Conservation (phyloP, 495 filamentous ascomycete genomes). For the Penicillium pulvis region DNA sequence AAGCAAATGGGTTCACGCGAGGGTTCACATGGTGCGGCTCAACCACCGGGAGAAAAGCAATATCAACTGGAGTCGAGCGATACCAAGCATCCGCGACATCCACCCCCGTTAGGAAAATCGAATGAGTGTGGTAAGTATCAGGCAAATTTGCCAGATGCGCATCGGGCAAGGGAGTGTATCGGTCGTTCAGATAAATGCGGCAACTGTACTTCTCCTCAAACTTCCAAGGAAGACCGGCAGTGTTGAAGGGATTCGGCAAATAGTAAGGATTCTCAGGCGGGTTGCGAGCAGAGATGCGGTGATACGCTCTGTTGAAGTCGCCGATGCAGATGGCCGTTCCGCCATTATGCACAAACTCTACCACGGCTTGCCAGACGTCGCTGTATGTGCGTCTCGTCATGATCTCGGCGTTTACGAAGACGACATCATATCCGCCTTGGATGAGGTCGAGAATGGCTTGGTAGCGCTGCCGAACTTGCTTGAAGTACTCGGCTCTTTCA, state of each 20-base stretch:
- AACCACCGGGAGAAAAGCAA: neutral
- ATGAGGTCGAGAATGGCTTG: neutral
- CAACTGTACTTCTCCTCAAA: neutral
- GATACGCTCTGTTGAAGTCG: neutral
- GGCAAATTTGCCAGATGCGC: neutral
- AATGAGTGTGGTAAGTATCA: neutral
- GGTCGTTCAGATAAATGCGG: neutral
- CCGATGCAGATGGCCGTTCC: slow-evolving; percentile 12
- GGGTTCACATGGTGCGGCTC: neutral
- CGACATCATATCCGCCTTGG: neutral
- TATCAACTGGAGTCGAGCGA: neutral
- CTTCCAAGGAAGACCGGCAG: slow-evolving; percentile 7
- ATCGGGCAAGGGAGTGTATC: neutral
- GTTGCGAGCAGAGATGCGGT: neutral
- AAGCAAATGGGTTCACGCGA: neutral
- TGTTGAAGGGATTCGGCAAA: neutral
- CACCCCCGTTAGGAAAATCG: slow-evolving; percentile 1
- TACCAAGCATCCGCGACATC: slow-evolving; percentile 4
- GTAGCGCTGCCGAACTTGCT: too few relatives aligned
- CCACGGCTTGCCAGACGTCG: neutral
- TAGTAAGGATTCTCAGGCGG: too few relatives aligned
- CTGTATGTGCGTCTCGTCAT: neutral
- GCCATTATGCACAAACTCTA: slow-evolving; percentile 3
- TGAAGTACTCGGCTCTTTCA: neutral
- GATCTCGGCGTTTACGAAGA: slow-evolving; percentile 1